phyloP scores from a whole-genome alignment of 2,329 filamentous ascomycete species.

The Coniochaeta ligniaria region DNA sequence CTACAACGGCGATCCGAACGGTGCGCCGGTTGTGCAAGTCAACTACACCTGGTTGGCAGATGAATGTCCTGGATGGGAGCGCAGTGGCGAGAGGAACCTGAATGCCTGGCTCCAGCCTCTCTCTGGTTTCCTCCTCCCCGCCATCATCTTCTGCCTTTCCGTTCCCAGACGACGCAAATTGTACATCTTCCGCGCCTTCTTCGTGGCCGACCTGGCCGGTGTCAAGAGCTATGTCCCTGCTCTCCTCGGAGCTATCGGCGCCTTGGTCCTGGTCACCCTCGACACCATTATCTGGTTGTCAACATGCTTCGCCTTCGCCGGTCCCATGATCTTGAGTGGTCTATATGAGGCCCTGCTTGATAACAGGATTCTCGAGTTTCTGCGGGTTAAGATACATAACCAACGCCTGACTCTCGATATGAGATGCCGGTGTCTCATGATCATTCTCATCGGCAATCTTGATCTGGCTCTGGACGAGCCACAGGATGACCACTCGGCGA shows the following conservation, averaged over 20 bases:
- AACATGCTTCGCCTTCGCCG: constrained; percentile 18
- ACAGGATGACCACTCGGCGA: neutral
- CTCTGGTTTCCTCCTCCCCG: constrained; percentile 18
- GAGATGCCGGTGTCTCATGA: constrained; percentile 13
- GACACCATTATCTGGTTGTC: constrained; percentile 21
- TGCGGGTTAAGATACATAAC: constrained; percentile 11
- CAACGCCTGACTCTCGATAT: constrained; percentile 15
- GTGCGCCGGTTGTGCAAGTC: constrained; percentile 13
- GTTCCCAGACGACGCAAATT: constrained; percentile 18
- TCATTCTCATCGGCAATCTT: constrained; percentile 20
- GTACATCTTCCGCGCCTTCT: constrained; percentile 10
- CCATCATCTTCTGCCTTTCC: constrained; percentile 19
- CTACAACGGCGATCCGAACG: constrained; percentile 10
- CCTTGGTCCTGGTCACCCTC: constrained; percentile 11
- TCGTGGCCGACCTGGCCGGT: constrained; percentile 10
- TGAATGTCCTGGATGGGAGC: constrained; percentile 17
- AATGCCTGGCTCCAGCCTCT: constrained; percentile 18
- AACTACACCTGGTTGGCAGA: constrained; percentile 11
- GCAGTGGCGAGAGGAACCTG: constrained; percentile 11
- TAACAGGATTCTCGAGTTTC: constrained; percentile 14
- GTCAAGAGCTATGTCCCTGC: constrained; percentile 8
- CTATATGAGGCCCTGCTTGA: constrained; percentile 22
- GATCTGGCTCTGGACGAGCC: constrained; percentile 14
- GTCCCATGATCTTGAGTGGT: constrained; percentile 21
- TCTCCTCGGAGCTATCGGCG: constrained; percentile 8